Base-by-base conservation (phyloP, 2,329 filamentous ascomycete genomes). In the Reticulascus tulasneorum region DNA sequence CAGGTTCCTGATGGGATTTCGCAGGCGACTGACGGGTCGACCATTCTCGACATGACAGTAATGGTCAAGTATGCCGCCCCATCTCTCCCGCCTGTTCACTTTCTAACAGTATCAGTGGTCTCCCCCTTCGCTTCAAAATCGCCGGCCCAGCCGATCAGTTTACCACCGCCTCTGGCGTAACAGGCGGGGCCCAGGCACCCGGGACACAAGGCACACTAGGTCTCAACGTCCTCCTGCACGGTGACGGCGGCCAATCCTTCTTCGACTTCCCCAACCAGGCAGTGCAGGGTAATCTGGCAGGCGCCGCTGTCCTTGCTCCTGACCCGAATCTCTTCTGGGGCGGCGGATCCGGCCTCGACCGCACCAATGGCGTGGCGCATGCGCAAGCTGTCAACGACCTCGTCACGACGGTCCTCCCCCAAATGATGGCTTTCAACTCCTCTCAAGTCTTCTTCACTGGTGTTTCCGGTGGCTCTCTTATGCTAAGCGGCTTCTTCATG, bases 181-280 rank as follows among this genome's bases (percentile, higher is more conserved):
- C 60, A 15, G 49, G 51, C 16, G 50, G 55, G 3, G 36, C 49
- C 13, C 37, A 37, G 3, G 23, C 35, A 21, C 31, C 43, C 19
- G 49, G 49, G 20, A 38, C 49, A 16, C 46, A 46, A 0, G 65
- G 67, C 6, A 44, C 56, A 7, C 56, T 73, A 20, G 73, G 72
- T 32, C 60, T 75, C 7, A 79, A 79, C 47, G 68, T 79, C 11
- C 65, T 79, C 23, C 64, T 79, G 4, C 75, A 79, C 51, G 75
- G 75, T 32, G 75, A 79, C 49, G 75, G 75, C 26, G 75, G 75
- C 7, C 69, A 76, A 47, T 75, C 70, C 10, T 77, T 76, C 63
- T 73, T 74, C 54, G 71, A 73, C 50, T 73, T 75, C 56, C 72
- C 72, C 23, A 76, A 76, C 53, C 69, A 76, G 46, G 66, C 63